A percentile compares a stretch with the other conserved stretches of the same genome.
Conservation (phyloP, 140 eudicot genomes). For the Flaveria floridana region DNA sequence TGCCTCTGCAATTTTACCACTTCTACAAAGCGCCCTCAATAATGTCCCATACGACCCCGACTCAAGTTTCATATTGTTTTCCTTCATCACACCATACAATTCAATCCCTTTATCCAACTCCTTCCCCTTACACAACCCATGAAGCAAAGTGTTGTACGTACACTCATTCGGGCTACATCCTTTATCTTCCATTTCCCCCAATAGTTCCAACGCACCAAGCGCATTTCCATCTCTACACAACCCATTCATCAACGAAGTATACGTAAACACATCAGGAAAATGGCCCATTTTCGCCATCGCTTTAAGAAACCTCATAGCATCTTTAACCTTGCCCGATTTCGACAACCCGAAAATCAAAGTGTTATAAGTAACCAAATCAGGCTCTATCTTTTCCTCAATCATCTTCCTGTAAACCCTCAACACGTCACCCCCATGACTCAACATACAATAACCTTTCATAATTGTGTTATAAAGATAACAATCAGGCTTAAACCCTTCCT, state of each 20-base stretch:
- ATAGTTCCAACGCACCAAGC: conserved; percentile 61
- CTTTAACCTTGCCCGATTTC: conserved; percentile 76
- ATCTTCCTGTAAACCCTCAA: conserved; percentile 69
- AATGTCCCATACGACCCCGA: conserved; percentile 80
- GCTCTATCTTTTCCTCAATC: conserved; percentile 73
- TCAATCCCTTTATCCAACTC: conserved; percentile 64
- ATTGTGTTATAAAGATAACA: conserved; percentile 75
- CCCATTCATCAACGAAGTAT: conserved; percentile 95
- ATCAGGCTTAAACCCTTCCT: conserved; percentile 82
- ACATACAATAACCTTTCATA: conserved; percentile 88
- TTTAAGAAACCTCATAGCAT: conserved; percentile 58
- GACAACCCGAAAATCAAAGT: conserved; percentile 87
- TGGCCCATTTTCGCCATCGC: conserved; percentile 72
- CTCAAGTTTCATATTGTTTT: conserved; percentile 62
- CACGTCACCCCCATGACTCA: conserved; percentile 68
- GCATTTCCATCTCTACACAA: conserved; percentile 85
- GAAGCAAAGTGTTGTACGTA: conserved; percentile 84
- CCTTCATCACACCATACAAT: conserved; percentile 62
- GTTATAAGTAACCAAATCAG: conserved; percentile 77
- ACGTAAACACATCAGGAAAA: conserved; percentile 81
- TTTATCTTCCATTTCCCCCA: conserved; percentile 70
- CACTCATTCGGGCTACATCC: conserved; percentile 87
- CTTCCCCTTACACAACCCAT: conserved; percentile 78
- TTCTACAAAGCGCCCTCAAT: conserved; percentile 76
- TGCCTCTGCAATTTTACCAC: conserved; percentile 80